These are phyloP conservation scores for Cubamyces lactineus DNA, from an alignment of 768 basidiomycete genomes.

Conservation along the genomic window DNA sequence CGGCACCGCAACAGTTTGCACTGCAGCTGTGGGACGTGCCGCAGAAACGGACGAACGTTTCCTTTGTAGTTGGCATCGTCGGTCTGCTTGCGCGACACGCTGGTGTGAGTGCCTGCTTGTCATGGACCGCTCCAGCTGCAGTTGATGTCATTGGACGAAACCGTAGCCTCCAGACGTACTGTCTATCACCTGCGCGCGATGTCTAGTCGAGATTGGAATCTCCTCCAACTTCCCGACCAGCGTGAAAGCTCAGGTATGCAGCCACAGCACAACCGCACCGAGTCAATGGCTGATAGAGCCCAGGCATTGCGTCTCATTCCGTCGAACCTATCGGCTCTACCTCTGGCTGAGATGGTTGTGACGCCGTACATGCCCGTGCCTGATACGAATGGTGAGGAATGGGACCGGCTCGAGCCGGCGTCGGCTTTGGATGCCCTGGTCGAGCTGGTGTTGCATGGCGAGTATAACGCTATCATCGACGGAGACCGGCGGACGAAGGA, in stretches of 20 bases:
- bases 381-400: slow-evolving; percentile 88
- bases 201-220: slow-evolving; percentile 84
- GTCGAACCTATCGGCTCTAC: slow-evolving; percentile 50
- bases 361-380: slow-evolving; percentile 79
- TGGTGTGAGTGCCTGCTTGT: slow-evolving; percentile 43
- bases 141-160: neutral
- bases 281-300: slow-evolving; percentile 9
- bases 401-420: slow-evolving; percentile 83
- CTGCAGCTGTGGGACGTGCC: slow-evolving; percentile 94
- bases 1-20: slow-evolving; percentile 86
- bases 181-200: slow-evolving; percentile 63
- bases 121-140: neutral
- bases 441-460: slow-evolving; percentile 83
- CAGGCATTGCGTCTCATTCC: slow-evolving; percentile 66
- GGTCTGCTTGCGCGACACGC: slow-evolving; percentile 67
- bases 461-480: slow-evolving; percentile 71
- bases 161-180: slow-evolving; percentile 53
- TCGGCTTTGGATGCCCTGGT: slow-evolving; percentile 84
- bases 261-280: neutral
- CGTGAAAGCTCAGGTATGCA: slow-evolving; percentile 80
- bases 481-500: slow-evolving; percentile 63
- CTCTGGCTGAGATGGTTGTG: slow-evolving; percentile 66
- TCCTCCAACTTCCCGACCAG: slow-evolving; percentile 92
- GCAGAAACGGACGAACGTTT: slow-evolving; percentile 79
- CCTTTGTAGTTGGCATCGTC: slow-evolving; percentile 80